Conservation (phyloP, 345 rosid genomes). For the Moricandia moricandioides region DNA sequence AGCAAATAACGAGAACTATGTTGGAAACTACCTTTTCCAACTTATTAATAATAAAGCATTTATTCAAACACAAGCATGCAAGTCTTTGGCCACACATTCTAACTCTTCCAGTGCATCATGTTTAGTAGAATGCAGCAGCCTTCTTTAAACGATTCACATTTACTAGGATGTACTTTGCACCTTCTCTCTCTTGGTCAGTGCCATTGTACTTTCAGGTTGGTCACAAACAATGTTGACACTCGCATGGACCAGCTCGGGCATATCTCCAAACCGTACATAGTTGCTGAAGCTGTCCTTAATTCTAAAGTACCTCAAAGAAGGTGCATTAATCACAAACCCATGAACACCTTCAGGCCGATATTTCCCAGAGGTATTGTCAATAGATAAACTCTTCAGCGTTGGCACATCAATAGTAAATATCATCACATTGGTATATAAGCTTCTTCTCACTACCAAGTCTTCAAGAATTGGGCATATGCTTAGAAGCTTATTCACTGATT, state of each 20-base stretch:
- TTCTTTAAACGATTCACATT: background rate
- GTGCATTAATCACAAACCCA: too few species aligned
- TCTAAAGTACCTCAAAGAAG: background rate
- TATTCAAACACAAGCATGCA: background rate
- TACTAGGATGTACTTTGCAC: background rate
- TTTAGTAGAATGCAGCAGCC: slow-evolving; percentile 7
- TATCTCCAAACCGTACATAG: background rate
- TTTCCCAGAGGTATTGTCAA: too few species aligned
- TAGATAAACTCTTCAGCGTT: too few species aligned
- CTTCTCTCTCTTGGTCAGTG: slow-evolving; percentile 1
- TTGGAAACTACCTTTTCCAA: background rate
- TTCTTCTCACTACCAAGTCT: too few species aligned
- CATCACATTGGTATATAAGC: too few species aligned
- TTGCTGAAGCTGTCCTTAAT: slow-evolving; percentile 4
- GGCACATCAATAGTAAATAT: too few species aligned
- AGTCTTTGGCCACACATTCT: slow-evolving; percentile 7
- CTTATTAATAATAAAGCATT: background rate
- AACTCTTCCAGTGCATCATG: background rate
- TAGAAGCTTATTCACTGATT: too few species aligned
- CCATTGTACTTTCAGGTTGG: background rate
- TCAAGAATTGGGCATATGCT: too few species aligned
- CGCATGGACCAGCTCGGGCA: background rate
- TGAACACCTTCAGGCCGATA: too few species aligned
- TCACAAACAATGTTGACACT: background rate
- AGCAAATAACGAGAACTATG: background rate